Evolutionary conservation across 805 yeast genomes (phyloP).

Genomic region (Priceomyces carsonii): DNA sequence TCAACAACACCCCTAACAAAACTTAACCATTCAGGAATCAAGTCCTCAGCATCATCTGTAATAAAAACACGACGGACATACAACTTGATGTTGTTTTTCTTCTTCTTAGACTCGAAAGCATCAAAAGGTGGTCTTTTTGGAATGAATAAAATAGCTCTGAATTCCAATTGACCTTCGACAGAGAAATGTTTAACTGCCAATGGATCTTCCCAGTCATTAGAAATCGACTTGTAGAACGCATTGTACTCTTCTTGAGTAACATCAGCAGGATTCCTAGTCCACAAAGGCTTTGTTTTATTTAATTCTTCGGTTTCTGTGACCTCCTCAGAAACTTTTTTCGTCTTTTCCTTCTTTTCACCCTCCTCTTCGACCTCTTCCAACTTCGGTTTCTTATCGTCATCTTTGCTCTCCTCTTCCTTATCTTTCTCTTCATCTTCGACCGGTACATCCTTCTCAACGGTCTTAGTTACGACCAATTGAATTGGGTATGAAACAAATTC

Average conservation of each 20-base stretch:
- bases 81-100: slow-evolving; percentile 97
- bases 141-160: slow-evolving; percentile 94
- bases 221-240: slow-evolving; percentile 98
- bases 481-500: slow-evolving; percentile 99
- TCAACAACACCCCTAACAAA: slow-evolving; percentile 99
- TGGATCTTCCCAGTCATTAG: slow-evolving; percentile 99
- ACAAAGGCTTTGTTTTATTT: slow-evolving; percentile 97
- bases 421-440: slow-evolving; percentile 59
- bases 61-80: slow-evolving; percentile 99
- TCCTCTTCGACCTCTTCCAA: slow-evolving; percentile 79
- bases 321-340: slow-evolving; percentile 87
- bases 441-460: slow-evolving; percentile 97
- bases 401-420: slow-evolving; percentile 28
- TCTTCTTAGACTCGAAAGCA: slow-evolving; percentile 96
- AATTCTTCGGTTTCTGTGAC: slow-evolving; percentile 97
- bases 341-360: slow-evolving; percentile 68
- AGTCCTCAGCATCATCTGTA: slow-evolving; percentile 99
- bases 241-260: slow-evolving; percentile 98
- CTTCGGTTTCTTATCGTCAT: slow-evolving; percentile 68
- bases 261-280: slow-evolving; percentile 99
- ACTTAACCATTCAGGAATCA: slow-evolving; percentile 98
- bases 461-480: slow-evolving; percentile 97
- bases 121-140: slow-evolving; percentile 99
- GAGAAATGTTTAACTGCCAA: slow-evolving; percentile 99
- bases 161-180: slow-evolving; percentile 99